Percentiles rank a stretch among this genome's conserved stretches.
Conservation (phyloP, 352 stramenopile genomes). For the Globisporangium recalcitrans region DNA sequence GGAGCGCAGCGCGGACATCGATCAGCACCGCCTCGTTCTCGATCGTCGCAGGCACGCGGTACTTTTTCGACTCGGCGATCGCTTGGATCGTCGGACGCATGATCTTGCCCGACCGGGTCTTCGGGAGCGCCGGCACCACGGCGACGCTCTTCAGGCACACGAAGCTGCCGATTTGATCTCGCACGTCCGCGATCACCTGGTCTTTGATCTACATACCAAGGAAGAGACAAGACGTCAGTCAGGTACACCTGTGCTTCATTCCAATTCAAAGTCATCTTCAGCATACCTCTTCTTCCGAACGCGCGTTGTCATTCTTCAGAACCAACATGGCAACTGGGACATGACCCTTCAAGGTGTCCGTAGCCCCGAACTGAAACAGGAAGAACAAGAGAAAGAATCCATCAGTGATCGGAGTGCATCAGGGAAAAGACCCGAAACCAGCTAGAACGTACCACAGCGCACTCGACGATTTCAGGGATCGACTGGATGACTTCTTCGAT, state of each 20-base stretch:
- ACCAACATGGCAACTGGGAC: conserved; percentile 31
- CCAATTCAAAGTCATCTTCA: neutral
- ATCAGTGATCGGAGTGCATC: neutral
- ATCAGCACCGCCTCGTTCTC: conserved; percentile 31
- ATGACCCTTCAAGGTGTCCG: conserved; percentile 24
- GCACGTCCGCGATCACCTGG: conserved; percentile 22
- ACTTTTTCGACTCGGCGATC: conserved; percentile 31
- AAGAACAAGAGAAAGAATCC: neutral
- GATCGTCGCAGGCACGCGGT: conserved; percentile 37
- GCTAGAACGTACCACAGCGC: conserved; percentile 55
- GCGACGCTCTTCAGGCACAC: conserved; percentile 27
- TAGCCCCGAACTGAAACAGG: conserved; percentile 16
- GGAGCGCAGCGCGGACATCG: conserved; percentile 24
- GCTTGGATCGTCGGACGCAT: conserved; percentile 36
- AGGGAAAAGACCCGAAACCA: neutral
- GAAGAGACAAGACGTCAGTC: neutral
- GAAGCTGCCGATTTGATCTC: conserved; percentile 26
- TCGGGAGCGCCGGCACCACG: conserved; percentile 24
- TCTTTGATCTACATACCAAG: conserved; percentile 15
- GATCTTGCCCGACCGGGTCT: conserved; percentile 31
- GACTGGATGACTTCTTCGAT: conserved; percentile 88
- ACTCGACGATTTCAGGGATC: conserved; percentile 84
- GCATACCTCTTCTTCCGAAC: conserved; percentile 22
- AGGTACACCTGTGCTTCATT: neutral
- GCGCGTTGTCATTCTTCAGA: conserved; percentile 22